phyloP scores from a whole-genome alignment of 805 yeast species.

The Candida cerambycidarum region DNA sequence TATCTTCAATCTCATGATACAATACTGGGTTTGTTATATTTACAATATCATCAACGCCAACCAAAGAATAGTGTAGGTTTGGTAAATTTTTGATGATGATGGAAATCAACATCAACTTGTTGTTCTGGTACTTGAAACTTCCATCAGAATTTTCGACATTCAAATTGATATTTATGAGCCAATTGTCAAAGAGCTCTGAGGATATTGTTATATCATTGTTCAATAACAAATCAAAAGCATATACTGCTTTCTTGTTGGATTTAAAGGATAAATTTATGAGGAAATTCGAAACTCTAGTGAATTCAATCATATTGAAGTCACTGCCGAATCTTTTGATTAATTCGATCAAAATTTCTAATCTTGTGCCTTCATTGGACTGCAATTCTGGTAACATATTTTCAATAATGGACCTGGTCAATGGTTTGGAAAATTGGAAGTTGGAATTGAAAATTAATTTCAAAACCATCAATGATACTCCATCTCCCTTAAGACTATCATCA shows the following conservation, averaged over 20 bases:
- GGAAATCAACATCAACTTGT: slow-evolving; percentile 10
- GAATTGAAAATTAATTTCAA: slow-evolving; percentile 43
- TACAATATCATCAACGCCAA: slow-evolving; percentile 15
- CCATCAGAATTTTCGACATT: slow-evolving; percentile 16
- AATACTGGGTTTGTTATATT: slow-evolving; percentile 20
- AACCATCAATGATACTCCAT: slow-evolving; percentile 50
- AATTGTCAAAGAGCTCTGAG: slow-evolving; percentile 15
- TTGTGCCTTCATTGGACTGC: slow-evolving; percentile 46
- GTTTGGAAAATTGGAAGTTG: slow-evolving; percentile 22
- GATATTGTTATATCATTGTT: slow-evolving; percentile 13
- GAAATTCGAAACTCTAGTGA: slow-evolving; percentile 22
- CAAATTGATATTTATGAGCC: slow-evolving; percentile 16
- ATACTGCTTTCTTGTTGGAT: slow-evolving; percentile 46
- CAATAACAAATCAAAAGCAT: slow-evolving; percentile 44
- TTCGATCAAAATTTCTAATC: slow-evolving; percentile 61
- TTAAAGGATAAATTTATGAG: slow-evolving; percentile 39
- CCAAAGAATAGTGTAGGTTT: slow-evolving; percentile 6
- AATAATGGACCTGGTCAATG: slow-evolving; percentile 30
- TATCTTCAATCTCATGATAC: slow-evolving; percentile 23
- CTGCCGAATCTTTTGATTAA: slow-evolving; percentile 50
- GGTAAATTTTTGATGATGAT: slow-evolving; percentile 14
- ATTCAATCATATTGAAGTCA: slow-evolving; percentile 36
- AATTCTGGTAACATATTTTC: slow-evolving; percentile 37
- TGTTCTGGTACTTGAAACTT: slow-evolving; percentile 16
- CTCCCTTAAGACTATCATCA: slow-evolving; percentile 18